Evolutionary conservation across 495 filamentous ascomycete genomes (phyloP).

Genomic region (Tuber indicum): DNA sequence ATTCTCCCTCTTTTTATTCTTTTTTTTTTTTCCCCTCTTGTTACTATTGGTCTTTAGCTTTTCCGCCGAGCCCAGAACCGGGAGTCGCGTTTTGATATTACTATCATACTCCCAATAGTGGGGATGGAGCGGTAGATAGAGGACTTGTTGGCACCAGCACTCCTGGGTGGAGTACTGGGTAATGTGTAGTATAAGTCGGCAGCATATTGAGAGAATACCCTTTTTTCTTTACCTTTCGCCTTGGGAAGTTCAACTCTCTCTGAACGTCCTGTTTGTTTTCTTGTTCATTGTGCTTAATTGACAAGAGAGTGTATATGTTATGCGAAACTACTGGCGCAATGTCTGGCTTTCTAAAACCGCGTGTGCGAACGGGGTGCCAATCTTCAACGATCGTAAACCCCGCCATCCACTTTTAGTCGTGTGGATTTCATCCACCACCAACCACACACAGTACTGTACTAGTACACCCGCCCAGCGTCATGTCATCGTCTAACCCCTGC

Average conservation of each 20-base stretch:
- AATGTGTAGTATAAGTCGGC: conserved; percentile 5
- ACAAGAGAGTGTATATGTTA: not conserved
- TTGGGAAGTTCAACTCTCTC: not conserved
- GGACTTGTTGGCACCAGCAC: not conserved
- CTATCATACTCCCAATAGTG: not conserved
- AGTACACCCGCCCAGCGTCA: not conserved
- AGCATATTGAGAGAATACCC: not conserved
- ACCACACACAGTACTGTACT: not conserved
- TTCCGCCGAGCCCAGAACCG: not conserved
- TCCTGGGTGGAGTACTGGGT: not conserved
- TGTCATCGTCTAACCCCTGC: not conserved
- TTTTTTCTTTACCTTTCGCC: not conserved
- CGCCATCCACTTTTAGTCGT: not conserved
- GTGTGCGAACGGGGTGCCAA: not conserved
- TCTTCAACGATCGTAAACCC: not conserved
- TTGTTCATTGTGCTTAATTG: not conserved
- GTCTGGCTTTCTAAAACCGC: not conserved
- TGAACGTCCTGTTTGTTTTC: not conserved
- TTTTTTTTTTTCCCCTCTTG: not conserved
- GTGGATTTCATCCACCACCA: not conserved
- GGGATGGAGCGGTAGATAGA: not conserved
- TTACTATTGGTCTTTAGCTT: not conserved
- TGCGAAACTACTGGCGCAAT: not conserved
- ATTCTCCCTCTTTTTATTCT: not conserved
- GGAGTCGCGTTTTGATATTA: not conserved